Percentiles rank a stretch among this genome's conserved stretches.
Conservation (phyloP, 2,329 filamentous ascomycete genomes). For the Neoarthrinium moseri region DNA sequence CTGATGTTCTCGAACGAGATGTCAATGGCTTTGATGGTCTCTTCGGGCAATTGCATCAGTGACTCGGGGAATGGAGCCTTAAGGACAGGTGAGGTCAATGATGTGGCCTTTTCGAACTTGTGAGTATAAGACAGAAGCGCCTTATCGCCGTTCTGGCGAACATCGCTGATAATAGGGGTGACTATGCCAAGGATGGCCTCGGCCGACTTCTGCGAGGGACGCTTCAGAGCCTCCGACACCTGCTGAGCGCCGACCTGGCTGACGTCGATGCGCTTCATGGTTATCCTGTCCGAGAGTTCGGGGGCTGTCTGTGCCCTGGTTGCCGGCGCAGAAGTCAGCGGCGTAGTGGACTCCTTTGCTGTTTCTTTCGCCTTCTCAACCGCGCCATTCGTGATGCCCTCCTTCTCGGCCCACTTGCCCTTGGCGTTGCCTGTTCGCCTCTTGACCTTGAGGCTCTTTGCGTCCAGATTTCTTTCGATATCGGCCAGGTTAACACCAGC, state of each 20-base stretch:
- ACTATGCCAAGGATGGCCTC: constrained; percentile 91
- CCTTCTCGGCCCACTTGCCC: constrained; percentile 84
- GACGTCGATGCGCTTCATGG: constrained; percentile 79
- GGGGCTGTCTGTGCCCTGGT: constrained; percentile 38
- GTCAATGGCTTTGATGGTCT: constrained; percentile 92
- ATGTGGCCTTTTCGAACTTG: constrained; percentile 96
- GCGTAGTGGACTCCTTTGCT: constrained; percentile 31
- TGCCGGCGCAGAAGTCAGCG: constrained; percentile 32
- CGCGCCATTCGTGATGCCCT: constrained; percentile 54
- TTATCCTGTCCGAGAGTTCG: constrained; percentile 58
- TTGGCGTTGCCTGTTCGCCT: constrained; percentile 92
- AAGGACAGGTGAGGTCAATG: constrained; percentile 83
- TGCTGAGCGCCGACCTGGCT: constrained; percentile 61
- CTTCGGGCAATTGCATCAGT: constrained; percentile 80
- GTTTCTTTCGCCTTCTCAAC: constrained; percentile 32
- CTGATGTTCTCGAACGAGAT: constrained; percentile 90
- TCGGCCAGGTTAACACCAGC: constrained; percentile 84
- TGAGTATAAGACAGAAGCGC: constrained; percentile 91
- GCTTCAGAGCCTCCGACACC: constrained; percentile 73
- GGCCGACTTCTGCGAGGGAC: constrained; percentile 92
- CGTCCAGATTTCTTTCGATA: constrained; percentile 87
- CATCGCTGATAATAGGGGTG: constrained; percentile 85
- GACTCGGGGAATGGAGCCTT: constrained; percentile 82
- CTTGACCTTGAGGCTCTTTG: constrained; percentile 95
- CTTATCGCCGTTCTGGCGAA: constrained; percentile 80